Evolutionary conservation across 2,329 filamentous ascomycete genomes (phyloP).

Genomic region (Apiospora aurea): DNA sequence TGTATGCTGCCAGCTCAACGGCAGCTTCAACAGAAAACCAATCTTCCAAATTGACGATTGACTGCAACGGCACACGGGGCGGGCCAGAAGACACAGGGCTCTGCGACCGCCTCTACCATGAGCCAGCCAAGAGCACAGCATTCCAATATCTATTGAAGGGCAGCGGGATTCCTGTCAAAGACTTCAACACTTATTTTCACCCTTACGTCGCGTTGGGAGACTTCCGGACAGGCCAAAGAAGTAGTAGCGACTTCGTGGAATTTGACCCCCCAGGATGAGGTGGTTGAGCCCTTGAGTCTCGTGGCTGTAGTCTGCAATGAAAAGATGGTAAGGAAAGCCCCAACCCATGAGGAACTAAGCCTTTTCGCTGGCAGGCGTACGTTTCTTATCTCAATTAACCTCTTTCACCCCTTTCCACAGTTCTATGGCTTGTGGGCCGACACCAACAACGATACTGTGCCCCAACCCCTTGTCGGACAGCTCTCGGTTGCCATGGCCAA

Average conservation of each 20-base stretch:
- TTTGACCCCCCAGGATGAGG: conserved; percentile 52
- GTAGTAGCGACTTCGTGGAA: conserved; percentile 38
- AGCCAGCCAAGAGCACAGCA: conserved; percentile 44
- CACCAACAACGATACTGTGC: background rate
- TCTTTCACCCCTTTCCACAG: background rate
- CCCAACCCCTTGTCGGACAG: background rate
- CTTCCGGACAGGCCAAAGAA: conserved; percentile 36
- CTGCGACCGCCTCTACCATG: conserved; percentile 51
- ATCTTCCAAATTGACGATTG: conserved; percentile 63
- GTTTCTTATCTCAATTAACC: background rate
- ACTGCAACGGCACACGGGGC: conserved; percentile 61
- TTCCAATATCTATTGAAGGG: conserved; percentile 48
- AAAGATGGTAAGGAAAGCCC: conserved; percentile 5
- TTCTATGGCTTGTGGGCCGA: conserved; percentile 19
- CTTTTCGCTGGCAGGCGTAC: too few species aligned
- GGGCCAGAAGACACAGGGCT: conserved; percentile 48
- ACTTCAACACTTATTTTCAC: conserved; percentile 59
- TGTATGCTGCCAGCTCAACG: conserved; percentile 44
- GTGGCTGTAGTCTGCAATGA: conserved; percentile 51
- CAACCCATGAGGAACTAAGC: background rate
- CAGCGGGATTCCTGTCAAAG: conserved; percentile 47
- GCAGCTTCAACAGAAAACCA: conserved; percentile 40
- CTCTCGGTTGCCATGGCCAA: conserved; percentile 17
- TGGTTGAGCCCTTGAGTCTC: conserved; percentile 57
- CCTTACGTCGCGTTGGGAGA: conserved; percentile 64